Base-by-base conservation (phyloP, 306 rosid species). In the Spatholobus suberectus region DNA sequence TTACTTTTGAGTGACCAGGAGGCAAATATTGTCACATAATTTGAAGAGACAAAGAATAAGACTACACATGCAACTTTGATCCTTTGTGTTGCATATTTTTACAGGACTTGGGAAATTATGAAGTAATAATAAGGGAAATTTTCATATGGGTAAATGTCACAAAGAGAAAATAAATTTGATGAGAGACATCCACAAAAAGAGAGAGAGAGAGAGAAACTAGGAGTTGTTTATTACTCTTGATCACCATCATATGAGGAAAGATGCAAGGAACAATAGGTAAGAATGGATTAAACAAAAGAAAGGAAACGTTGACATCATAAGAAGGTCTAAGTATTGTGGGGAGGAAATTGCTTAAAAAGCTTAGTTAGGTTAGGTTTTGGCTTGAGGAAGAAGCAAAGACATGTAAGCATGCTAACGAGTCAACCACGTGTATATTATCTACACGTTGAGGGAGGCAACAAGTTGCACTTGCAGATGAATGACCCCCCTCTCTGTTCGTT, bases 321-420 rank as follows among this genome's bases (percentile, higher is more conserved):
- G 2, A n/a, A n/a, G 44, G 9, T 29, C 61, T 18, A 27, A 62
- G 23, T 67, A 21, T 41, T 65, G 21, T 32, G 17, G 17, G 73
- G 32, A 29, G 68, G 35, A 37, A 66, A 57, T 70, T 84, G 80
- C 58, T 78, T 41, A 32, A 68, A 78, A 78, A 58, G 71, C 18
- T 76, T 55, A 83, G 92, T 84, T 84, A 70, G 79, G 85, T 49
- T 52, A 74, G 83, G 83, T 49, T 29, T 18, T 76, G 47, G 87
- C 93, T 90, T 90, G 87, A 41, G 67, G 21, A 82, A 73, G 83
- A 92, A 88, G 97, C 88, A 87, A 90, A 77, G 91, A 87, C 18
- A 47, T 66, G 73, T 35, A 52, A 51, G 41, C 41, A 29, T 32
- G 76, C 32, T 51, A 35, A 37, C 18, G 5, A 75, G 77, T 86